phyloP scores from a whole-genome alignment of 1,284 basidiomycete genomes.

The Mycena citricolor region DNA sequence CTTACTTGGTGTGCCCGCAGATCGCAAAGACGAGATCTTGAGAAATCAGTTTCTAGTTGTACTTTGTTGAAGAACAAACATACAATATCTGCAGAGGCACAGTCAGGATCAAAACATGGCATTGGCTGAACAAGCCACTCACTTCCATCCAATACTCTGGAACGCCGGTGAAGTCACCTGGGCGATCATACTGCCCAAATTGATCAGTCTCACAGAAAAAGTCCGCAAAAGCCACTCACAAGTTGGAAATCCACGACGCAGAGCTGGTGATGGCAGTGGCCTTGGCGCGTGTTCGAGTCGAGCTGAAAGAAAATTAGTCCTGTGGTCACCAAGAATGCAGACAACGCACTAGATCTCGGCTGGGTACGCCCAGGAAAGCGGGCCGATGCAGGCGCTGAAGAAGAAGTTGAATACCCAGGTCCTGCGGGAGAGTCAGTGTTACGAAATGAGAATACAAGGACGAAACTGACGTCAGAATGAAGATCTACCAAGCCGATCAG shows the following conservation, averaged over 20 bases:
- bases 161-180: constrained; percentile 53
- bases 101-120: too few relatives aligned
- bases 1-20: constrained; percentile 56
- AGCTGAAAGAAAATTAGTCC: constrained; percentile 31
- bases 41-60: not conserved
- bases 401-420: constrained; percentile 56
- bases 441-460: too few relatives aligned
- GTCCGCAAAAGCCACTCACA: constrained; percentile 29
- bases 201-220: not conserved
- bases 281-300: constrained; percentile 59
- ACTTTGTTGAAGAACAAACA: too few relatives aligned
- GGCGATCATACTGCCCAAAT: constrained; percentile 39
- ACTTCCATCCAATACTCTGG: constrained; percentile 48
- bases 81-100: too few relatives aligned
- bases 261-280: constrained; percentile 58
- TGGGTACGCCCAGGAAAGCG: constrained; percentile 51
- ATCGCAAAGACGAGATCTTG: constrained; percentile 61
- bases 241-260: constrained; percentile 52
- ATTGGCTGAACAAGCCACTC: too few relatives aligned
- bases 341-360: constrained; percentile 38
- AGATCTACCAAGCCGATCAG: too few relatives aligned
- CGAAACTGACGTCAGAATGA: too few relatives aligned
- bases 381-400: constrained; percentile 52
- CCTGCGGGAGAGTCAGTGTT: too few relatives aligned
- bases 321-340: not conserved